These are phyloP conservation scores for Leishmania tarentolae DNA, from an alignment of 208 protist species.

Conservation along the genomic window DNA sequence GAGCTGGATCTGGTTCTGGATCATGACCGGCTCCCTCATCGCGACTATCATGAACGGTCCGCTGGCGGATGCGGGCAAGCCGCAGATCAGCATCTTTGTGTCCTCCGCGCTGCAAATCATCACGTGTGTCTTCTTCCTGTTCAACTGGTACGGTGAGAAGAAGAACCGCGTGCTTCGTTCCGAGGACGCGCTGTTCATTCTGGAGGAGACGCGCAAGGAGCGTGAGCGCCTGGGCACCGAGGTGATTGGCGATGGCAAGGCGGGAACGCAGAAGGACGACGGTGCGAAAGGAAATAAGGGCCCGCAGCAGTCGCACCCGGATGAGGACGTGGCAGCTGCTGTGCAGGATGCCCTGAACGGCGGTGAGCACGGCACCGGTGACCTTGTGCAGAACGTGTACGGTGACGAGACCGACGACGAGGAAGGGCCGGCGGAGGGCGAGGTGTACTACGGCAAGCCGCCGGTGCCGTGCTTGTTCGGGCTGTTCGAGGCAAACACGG, in stretches of 20 bases:
- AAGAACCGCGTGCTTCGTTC: slow-evolving; percentile 49
- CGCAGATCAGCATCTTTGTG: not conserved
- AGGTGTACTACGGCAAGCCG: slow-evolving; percentile 25
- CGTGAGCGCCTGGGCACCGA: slow-evolving; percentile 30
- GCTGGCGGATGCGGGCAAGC: not conserved
- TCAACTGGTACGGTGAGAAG: slow-evolving; percentile 73
- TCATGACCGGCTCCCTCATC: not conserved
- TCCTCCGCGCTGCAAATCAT: not conserved
- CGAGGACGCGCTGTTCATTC: slow-evolving; percentile 41
- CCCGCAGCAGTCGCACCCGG: slow-evolving; percentile 10
- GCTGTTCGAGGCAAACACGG: slow-evolving; percentile 60
- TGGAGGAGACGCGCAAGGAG: slow-evolving; percentile 34
- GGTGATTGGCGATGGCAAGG: not conserved
- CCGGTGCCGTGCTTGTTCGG: slow-evolving; percentile 32
- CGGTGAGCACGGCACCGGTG: slow-evolving; percentile 8
- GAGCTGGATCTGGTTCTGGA: not conserved
- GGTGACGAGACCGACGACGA: slow-evolving; percentile 3
- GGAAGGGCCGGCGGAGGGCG: slow-evolving; percentile 3
- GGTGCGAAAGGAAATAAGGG: slow-evolving; percentile 8
- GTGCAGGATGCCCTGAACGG: slow-evolving; percentile 11
- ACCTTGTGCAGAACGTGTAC: slow-evolving; percentile 17
- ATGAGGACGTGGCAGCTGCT: slow-evolving; percentile 4
- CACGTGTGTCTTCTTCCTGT: slow-evolving; percentile 35
- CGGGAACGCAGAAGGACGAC: not conserved
- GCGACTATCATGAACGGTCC: not conserved